phyloP scores from a whole-genome alignment of 2,329 filamentous ascomycete species.

The Aurifilum marmelostoma region DNA sequence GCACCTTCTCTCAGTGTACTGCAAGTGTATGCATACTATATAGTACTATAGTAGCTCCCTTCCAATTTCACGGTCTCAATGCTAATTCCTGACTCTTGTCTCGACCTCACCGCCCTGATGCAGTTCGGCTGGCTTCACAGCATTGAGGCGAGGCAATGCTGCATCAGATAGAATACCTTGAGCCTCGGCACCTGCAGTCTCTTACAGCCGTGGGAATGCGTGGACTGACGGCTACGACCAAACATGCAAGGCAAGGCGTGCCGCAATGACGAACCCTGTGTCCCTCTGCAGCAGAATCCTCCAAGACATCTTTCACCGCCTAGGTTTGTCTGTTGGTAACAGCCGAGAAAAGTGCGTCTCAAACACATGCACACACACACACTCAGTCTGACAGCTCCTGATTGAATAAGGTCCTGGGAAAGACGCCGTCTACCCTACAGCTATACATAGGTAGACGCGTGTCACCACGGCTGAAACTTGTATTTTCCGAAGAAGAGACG shows the following conservation, averaged over 20 bases:
- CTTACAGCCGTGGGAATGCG: background rate
- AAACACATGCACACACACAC: too few relatives aligned
- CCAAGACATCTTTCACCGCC: background rate
- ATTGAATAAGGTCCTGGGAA: background rate
- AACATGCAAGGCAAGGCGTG: background rate
- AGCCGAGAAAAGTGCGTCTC: slow-evolving; percentile 6
- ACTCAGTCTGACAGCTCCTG: background rate
- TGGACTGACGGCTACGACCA: background rate
- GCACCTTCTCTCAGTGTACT: background rate
- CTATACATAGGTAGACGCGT: background rate
- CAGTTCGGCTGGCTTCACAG: background rate
- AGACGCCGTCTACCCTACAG: background rate
- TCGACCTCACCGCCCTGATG: background rate
- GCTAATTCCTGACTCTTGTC: background rate
- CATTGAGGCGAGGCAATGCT: background rate
- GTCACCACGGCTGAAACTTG: background rate
- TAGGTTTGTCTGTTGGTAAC: background rate
- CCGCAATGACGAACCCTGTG: background rate
- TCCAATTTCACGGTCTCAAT: background rate
- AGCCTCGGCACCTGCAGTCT: background rate
- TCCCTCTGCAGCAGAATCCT: background rate
- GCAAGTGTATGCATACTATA: background rate
- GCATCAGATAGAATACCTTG: background rate
- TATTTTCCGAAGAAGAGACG: background rate
- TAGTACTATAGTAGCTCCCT: too few relatives aligned